Percentiles rank a stretch among this genome's conserved stretches.
Conservation (phyloP, 1,139 yeast genomes). For the Pneumocystis murina region DNA sequence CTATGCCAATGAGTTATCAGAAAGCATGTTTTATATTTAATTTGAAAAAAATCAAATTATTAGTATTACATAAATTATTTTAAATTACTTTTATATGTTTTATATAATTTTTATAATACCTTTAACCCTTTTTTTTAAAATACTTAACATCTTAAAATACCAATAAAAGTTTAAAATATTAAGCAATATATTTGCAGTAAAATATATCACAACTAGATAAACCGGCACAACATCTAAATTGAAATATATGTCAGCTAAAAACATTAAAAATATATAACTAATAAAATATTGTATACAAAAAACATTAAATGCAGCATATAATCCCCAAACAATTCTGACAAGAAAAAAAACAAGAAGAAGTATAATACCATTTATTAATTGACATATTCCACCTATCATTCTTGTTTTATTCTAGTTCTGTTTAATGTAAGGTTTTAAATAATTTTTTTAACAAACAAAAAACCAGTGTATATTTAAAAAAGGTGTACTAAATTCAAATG, state of each 20-base stretch:
- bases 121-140: not conserved
- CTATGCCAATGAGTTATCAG: not conserved
- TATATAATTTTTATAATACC: not conserved
- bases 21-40: not conserved
- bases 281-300: constrained; percentile 19
- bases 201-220: not conserved
- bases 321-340: constrained; percentile 77
- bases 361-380: constrained; percentile 52
- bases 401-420: constrained; percentile 9
- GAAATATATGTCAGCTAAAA: not conserved
- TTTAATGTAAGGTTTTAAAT: not conserved
- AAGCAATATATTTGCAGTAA: not conserved
- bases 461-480: constrained; percentile 88
- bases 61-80: not conserved
- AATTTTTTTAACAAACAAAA: constrained; percentile 24
- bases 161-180: not conserved
- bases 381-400: constrained; percentile 21
- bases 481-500: constrained; percentile 87
- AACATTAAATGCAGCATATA: constrained; percentile 41
- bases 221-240: not conserved
- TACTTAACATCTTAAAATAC: not conserved
- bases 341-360: constrained; percentile 58
- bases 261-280: not conserved
- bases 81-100: not conserved
- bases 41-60: not conserved